These are phyloP conservation scores for Candida ovalis DNA, from an alignment of 805 yeast species.

Conservation along the genomic window DNA sequence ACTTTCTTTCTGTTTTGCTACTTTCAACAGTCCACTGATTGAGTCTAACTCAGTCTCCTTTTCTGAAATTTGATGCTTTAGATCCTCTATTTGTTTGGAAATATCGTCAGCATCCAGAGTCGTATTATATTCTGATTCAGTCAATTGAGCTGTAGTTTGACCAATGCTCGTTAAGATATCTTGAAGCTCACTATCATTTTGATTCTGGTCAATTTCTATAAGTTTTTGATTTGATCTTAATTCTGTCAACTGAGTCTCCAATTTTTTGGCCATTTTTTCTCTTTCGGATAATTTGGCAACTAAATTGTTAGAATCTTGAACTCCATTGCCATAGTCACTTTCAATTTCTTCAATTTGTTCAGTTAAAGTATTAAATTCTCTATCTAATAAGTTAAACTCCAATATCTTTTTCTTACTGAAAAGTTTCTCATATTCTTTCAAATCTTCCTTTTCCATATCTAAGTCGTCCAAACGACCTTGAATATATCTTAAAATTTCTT, in stretches of 20 bases:
- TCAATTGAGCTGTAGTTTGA: conserved; percentile 43
- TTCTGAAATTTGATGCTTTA: conserved; percentile 27
- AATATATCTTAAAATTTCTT: conserved; percentile 66
- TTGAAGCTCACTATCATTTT: conserved; percentile 45
- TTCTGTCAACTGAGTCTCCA: conserved; percentile 43
- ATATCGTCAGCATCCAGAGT: conserved; percentile 23
- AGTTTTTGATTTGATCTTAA: conserved; percentile 48
- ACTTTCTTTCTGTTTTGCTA: conserved; percentile 38
- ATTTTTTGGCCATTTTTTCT: conserved; percentile 46
- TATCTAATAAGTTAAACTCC: conserved; percentile 72
- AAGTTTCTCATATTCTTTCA: conserved; percentile 62
- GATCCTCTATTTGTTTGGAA: conserved; percentile 19
- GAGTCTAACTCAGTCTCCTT: conserved; percentile 36
- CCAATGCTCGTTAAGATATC: conserved; percentile 48
- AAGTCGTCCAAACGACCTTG: conserved; percentile 72
- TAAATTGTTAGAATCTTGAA: conserved; percentile 51
- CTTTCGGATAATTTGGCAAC: conserved; percentile 57
- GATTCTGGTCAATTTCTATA: conserved; percentile 51
- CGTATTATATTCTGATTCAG: conserved; percentile 38
- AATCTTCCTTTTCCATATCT: conserved; percentile 73
- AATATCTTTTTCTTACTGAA: conserved; percentile 66
- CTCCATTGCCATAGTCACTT: conserved; percentile 45
- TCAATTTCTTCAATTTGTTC: conserved; percentile 60
- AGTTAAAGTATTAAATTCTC: conserved; percentile 65
- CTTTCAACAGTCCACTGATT: conserved; percentile 39